phyloP scores from a whole-genome alignment of 495 filamentous ascomycete species.

The Podospora anserina region DNA sequence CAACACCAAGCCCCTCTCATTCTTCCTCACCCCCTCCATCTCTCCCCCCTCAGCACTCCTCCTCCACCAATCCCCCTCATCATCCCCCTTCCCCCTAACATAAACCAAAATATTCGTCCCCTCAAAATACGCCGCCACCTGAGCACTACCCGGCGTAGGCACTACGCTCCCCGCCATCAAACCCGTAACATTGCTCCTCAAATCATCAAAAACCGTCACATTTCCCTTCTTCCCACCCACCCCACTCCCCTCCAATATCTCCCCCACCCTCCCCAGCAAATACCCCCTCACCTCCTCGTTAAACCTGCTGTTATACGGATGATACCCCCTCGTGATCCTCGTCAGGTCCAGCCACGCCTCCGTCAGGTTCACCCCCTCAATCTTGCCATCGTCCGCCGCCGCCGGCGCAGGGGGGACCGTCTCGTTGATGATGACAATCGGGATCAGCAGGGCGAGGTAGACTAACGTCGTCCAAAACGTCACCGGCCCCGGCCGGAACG shows the following conservation, averaged over 20 bases:
- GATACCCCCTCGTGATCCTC: conserved; percentile 67
- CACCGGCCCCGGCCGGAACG: conserved; percentile 60
- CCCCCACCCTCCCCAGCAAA: conserved; percentile 67
- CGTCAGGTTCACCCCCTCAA: conserved; percentile 61
- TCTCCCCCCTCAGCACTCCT: conserved; percentile 19
- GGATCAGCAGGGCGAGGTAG: conserved; percentile 66
- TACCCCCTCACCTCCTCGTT: conserved; percentile 80
- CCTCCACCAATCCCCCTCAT: conserved; percentile 63
- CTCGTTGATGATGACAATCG: conserved; percentile 70
- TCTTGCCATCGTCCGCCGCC: conserved; percentile 24
- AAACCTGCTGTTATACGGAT: conserved; percentile 79
- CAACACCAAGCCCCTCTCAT: conserved; percentile 70
- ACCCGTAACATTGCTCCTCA: conserved; percentile 71
- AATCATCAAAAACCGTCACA: conserved; percentile 73
- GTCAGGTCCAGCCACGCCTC: conserved; percentile 87
- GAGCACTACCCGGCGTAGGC: conserved; percentile 19
- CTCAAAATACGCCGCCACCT: conserved; percentile 72
- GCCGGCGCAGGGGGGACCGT: conserved; percentile 66
- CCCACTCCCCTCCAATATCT: conserved; percentile 60
- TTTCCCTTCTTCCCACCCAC: conserved; percentile 32
- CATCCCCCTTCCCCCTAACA: conserved; percentile 75
- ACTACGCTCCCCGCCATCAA: conserved; percentile 23
- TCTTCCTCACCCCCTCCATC: conserved; percentile 42
- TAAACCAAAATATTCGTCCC: conserved; percentile 91
- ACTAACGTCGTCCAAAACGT: conserved; percentile 66